phyloP scores from a whole-genome alignment of 495 filamentous ascomycete genomes.

The Aspergillus egyptiacus region DNA sequence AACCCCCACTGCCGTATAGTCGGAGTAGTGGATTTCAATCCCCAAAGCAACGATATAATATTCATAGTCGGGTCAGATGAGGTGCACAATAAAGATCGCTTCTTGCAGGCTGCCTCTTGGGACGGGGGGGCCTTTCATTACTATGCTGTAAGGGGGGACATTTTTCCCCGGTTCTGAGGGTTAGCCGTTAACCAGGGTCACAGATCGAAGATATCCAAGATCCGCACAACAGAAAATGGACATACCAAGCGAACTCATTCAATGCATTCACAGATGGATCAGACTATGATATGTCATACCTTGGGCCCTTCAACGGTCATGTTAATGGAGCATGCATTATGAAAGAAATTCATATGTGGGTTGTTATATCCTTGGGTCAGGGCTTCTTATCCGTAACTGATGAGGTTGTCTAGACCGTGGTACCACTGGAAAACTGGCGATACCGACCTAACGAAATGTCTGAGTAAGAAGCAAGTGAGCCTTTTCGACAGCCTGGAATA shows the following conservation, averaged over 20 bases:
- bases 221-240: neutral
- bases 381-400: too few species aligned
- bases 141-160: neutral
- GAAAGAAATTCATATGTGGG: neutral
- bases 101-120: neutral
- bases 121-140: neutral
- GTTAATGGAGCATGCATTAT: neutral
- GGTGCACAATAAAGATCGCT: neutral
- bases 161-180: too few species aligned
- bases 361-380: too few species aligned
- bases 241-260: neutral
- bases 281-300: neutral
- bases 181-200: too few species aligned
- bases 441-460: too few species aligned
- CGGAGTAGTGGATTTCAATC: too few species aligned
- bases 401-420: too few species aligned
- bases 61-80: neutral
- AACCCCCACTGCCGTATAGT: too few species aligned
- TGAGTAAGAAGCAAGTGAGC: too few species aligned
- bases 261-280: neutral
- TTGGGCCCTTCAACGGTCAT: neutral
- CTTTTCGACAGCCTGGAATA: too few species aligned
- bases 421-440: neutral
- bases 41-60: too few species aligned
- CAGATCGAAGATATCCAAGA: neutral